Conservation (phyloP, 208 protist species). For the Polymyxa betae region DNA sequence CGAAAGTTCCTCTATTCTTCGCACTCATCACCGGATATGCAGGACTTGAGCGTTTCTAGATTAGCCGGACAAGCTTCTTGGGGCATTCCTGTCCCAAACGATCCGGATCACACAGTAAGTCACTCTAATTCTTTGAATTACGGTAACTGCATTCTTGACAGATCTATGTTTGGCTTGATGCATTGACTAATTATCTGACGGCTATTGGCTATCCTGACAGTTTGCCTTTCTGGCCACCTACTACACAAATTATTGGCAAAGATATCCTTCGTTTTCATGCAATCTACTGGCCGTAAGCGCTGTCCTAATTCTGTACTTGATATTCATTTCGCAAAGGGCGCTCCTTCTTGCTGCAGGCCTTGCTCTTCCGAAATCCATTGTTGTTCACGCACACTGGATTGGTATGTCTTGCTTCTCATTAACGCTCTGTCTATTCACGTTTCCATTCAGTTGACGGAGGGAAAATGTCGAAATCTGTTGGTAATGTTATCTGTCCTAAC, state of each 20-base stretch:
- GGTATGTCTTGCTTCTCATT: neutral
- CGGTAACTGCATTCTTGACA: neutral
- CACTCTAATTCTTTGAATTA: neutral
- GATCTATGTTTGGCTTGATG: conserved; percentile 98
- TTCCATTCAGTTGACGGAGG: conserved; percentile 91
- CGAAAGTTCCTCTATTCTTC: conserved; percentile 49
- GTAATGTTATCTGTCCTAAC: conserved; percentile 92
- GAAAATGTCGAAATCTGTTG: conserved; percentile 96
- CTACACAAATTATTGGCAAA: conserved; percentile 88
- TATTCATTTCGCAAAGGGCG: conserved; percentile 63
- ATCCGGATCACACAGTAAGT: conserved; percentile 72
- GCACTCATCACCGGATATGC: conserved; percentile 66
- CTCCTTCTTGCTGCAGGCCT: conserved; percentile 93
- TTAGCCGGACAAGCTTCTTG: conserved; percentile 85
- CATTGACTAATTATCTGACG: conserved; percentile 98
- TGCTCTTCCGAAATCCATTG: conserved; percentile 79
- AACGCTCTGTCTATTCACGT: conserved; percentile 54
- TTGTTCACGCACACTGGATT: conserved; percentile 56
- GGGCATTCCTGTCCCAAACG: conserved; percentile 94
- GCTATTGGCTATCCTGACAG: conserved; percentile 72
- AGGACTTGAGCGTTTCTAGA: conserved; percentile 94
- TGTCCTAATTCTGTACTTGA: neutral
- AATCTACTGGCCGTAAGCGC: conserved; percentile 92
- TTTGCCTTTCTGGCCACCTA: conserved; percentile 70
- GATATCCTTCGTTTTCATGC: conserved; percentile 99